Base-by-base conservation (phyloP, 805 yeast genomes). In the Candida maesae region DNA sequence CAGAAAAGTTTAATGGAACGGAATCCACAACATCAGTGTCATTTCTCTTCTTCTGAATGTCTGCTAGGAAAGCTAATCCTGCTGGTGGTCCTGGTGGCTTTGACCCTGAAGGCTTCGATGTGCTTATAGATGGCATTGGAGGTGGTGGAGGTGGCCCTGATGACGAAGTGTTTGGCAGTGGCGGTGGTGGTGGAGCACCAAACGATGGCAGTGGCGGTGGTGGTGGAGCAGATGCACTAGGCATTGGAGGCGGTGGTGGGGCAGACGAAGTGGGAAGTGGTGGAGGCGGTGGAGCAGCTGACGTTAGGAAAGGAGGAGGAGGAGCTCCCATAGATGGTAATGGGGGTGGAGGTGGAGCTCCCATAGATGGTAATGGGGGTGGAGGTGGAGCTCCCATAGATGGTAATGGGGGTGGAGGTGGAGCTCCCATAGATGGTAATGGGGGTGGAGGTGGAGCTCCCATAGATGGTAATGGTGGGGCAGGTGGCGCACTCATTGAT, bases 31-130 rank as follows among this genome's bases (percentile, higher is more conserved):
- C 80, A 54, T 65, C 55, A 1, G 70, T 44, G 16, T 78, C 79
- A 46, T 72, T 68, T 56, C 83, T 65, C 54, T 73, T 75, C 29
- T 72, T 68, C 45, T 77, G 76, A 36, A 79, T 78, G 44, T 78
- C 76, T 1, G 78, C 78, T 36, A 78, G 64, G 50, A 79, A 78
- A 6, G 85, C 84, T 18, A 78, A 55, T 1, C 76, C 77, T 12
- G 59, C 49, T 20, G 64, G 51, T 18, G 61, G 46, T 2, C 41
- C 30, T 11, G 58, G 27, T n/a, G 58, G 47, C 18, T 52, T 49
- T 21, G 44, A 13, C 50, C 39, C 17, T 50, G 36, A 21, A 10
- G 24, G 10, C 3, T 58, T 47, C 8, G 49, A 45, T 4, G 42
- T 35, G n/a, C 21, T 23, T 16, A 37, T 16, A 6, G 50, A 38